Percentiles rank a stretch among this genome's conserved stretches.
phyloP scores from a whole-genome alignment of 805 yeast species.

The Candida endomychidarum region DNA sequence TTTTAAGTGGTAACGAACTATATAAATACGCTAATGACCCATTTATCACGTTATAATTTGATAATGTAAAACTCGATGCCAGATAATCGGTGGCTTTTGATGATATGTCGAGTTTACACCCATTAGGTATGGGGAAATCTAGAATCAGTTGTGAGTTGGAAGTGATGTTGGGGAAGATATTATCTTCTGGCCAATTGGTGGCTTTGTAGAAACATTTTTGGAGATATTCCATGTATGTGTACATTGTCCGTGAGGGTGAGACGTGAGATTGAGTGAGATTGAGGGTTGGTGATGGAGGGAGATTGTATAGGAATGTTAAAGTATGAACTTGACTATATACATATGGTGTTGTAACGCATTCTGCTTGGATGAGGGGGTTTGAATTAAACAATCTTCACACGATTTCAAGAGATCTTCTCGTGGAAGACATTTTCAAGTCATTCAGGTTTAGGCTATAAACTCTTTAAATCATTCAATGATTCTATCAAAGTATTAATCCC shows the following conservation, averaged over 20 bases:
- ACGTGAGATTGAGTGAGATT: not conserved
- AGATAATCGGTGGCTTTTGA: conserved; percentile 68
- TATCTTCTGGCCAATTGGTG: conserved; percentile 78
- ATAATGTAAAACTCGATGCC: conserved; percentile 70
- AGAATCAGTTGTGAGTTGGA: conserved; percentile 70
- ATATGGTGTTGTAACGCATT: too few species aligned
- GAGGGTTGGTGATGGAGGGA: not conserved
- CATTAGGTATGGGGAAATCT: conserved; percentile 71
- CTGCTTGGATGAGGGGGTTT: too few species aligned
- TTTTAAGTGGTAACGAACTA: conserved; percentile 56
- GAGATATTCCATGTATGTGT: conserved; percentile 83
- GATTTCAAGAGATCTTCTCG: too few species aligned
- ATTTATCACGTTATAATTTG: conserved; percentile 61
- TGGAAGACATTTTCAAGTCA: too few species aligned
- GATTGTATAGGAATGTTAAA: too few species aligned
- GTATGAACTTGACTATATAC: too few species aligned
- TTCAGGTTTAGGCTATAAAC: too few species aligned
- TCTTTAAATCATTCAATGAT: conserved; percentile 34
- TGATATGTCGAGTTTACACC: conserved; percentile 63
- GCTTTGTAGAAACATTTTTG: conserved; percentile 66
- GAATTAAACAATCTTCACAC: too few species aligned
- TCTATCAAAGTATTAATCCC: conserved; percentile 40
- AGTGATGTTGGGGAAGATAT: conserved; percentile 71
- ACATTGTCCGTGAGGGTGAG: conserved; percentile 49
- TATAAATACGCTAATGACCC: conserved; percentile 85